Evolutionary conservation across 2,329 filamentous ascomycete species (phyloP).

Genomic region (Colletotrichum tabaci): DNA sequence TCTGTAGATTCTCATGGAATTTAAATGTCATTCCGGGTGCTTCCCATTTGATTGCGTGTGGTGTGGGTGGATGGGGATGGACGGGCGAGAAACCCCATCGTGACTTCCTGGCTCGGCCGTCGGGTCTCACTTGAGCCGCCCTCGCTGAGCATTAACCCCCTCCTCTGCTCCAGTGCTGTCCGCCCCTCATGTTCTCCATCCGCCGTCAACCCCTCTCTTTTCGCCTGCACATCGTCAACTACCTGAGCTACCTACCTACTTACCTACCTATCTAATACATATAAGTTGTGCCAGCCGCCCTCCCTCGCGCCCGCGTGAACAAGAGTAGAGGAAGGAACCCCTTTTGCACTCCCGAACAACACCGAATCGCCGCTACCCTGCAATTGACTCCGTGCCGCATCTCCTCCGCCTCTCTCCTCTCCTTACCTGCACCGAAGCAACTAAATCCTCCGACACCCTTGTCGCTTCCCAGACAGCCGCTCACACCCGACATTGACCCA

Average conservation of each 20-base stretch:
- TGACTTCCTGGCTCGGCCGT: conserved; percentile 22
- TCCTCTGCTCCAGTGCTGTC: conserved; percentile 9
- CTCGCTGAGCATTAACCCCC: conserved; percentile 35
- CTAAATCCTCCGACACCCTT: conserved; percentile 20
- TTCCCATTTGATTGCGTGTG: too few species aligned
- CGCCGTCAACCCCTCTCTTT: neutral
- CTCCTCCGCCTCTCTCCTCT: conserved; percentile 6
- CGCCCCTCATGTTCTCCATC: neutral
- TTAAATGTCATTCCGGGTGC: too few species aligned
- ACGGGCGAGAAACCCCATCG: neutral
- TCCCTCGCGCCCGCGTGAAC: neutral
- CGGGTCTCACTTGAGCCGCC: conserved; percentile 35
- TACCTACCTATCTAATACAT: neutral
- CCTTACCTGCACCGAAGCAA: neutral
- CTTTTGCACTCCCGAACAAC: neutral
- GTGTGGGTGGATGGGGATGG: neutral
- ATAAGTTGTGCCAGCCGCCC: conserved; percentile 3
- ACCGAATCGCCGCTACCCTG: neutral
- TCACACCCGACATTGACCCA: conserved; percentile 19
- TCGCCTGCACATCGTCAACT: conserved; percentile 1
- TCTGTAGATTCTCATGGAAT: too few species aligned
- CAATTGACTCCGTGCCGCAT: conserved; percentile 1
- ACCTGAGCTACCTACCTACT: too few species aligned
- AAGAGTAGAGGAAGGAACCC: neutral
- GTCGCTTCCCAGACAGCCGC: conserved; percentile 5